Conservation (phyloP, 352 stramenopile genomes). For the Globisporangium mamillatum region DNA sequence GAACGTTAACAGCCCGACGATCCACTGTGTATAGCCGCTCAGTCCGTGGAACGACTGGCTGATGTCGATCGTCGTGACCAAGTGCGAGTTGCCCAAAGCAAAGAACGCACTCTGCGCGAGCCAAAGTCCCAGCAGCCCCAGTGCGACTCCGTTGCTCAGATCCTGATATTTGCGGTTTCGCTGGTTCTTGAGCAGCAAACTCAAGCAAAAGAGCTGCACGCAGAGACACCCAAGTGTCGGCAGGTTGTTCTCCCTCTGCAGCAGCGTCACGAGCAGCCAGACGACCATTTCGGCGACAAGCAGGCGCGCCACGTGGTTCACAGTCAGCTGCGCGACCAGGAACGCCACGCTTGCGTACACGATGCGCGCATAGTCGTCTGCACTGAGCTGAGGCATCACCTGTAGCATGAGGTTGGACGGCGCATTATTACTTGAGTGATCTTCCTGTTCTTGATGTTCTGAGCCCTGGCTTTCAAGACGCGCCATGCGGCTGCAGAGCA, state of each 20-base stretch:
- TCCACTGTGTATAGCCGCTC: constrained; percentile 69
- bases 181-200: constrained; percentile 21
- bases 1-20: constrained; percentile 77
- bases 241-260: constrained; percentile 64
- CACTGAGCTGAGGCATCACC: constrained; percentile 14
- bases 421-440: neutral
- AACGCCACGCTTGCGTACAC: constrained; percentile 39
- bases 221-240: constrained; percentile 54
- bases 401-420: neutral
- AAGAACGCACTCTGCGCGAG: constrained; percentile 80
- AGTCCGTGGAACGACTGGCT: constrained; percentile 86
- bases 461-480: constrained; percentile 1
- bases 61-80: constrained; percentile 89
- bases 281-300: constrained; percentile 42
- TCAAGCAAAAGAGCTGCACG: constrained; percentile 38
- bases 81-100: constrained; percentile 83
- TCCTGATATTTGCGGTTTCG: constrained; percentile 2
- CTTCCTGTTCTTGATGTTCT: neutral
- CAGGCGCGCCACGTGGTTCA: constrained; percentile 11
- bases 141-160: constrained; percentile 7
- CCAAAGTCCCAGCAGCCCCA: constrained; percentile 36
- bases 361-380: constrained; percentile 39
- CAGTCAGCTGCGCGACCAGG: constrained; percentile 12
- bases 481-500: constrained; percentile 17
- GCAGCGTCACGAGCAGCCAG: constrained; percentile 56